Evolutionary conservation across 176 grass and related monocot species (phyloP), one percentile per base, ranked within the genome.

Genomic region (Ensete ventricosum): DNA sequence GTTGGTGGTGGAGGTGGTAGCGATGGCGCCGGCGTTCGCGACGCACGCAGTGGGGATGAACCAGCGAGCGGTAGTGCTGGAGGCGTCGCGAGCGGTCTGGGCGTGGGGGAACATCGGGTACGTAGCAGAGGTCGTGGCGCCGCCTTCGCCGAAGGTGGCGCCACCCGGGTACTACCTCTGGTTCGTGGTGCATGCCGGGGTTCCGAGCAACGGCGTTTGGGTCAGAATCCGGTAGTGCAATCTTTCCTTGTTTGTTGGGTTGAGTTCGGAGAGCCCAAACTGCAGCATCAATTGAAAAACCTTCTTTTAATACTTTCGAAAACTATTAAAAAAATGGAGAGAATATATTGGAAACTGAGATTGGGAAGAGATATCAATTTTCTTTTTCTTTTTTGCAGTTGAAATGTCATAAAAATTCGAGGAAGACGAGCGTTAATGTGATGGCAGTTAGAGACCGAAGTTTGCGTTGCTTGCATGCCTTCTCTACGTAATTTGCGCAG

Each of bases 21-120:
- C 79, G 19, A 72, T 96, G 77, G 83, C 89, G 20, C 93, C 89
- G 16, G 89, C 73, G 22, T 96, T 96, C 71, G 84, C 81, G 24
- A 90, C 89, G 43, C 89, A 96, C 69, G 85, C 89, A 16, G 59
- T 96, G 29, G 89, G 93, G 85, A 96, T 96, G 93, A 96, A 92
- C 84, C 89, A 96, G 81, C 53, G 87, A 19, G 73, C 84, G 62
- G 85, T 96, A 70, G 64, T 27, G 54, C 72, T 96, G 34, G 52
- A 53, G 6, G 77, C 90, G 55, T 63, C 72, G 69, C 79, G 71
- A 71, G 76, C 92, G 54, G 79, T 13, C 12, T 5, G 48, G 74
- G 20, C 27, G 83, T 29, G 84, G 9, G 81, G 54, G 1, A 17
- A 29, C 1, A 62, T 83, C 8, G 34, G 78, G 29, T 92, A 85